Percentiles rank a stretch among this genome's conserved stretches.
Conservation (phyloP, 2,329 filamentous ascomycete species). For the Blastomyces silverae region DNA sequence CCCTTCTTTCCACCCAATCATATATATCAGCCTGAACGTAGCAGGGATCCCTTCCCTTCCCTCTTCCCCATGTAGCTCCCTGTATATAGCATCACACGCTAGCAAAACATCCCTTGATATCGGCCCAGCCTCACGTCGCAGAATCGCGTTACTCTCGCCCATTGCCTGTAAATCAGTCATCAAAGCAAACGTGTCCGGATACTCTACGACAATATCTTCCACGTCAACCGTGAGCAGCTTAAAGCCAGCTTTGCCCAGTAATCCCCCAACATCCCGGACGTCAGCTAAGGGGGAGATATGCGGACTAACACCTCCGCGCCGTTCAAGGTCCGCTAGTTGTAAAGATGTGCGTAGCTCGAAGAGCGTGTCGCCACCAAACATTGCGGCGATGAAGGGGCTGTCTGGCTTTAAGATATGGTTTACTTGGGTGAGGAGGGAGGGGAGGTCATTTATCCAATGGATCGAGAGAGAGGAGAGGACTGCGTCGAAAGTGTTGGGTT, state of each 20-base stretch:
- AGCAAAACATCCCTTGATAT: conserved; percentile 77
- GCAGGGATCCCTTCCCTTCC: conserved; percentile 64
- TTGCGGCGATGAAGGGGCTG: conserved; percentile 84
- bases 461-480: conserved; percentile 82
- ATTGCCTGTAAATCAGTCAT: conserved; percentile 95
- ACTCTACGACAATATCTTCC: conserved; percentile 94
- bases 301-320: conserved; percentile 82
- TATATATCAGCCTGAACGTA: conserved; percentile 91
- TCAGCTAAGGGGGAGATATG: conserved; percentile 89
- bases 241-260: conserved; percentile 82
- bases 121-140: conserved; percentile 72
- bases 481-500: conserved; percentile 72
- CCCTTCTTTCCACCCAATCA: conserved; percentile 97
- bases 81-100: conserved; percentile 83
- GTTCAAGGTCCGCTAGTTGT: conserved; percentile 85
- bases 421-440: conserved; percentile 73
- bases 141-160: conserved; percentile 86
- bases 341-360: conserved; percentile 90
- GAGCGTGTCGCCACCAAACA: conserved; percentile 91
- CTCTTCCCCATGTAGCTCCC: conserved; percentile 74
- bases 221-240: conserved; percentile 95
- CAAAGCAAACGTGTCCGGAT: conserved; percentile 78
- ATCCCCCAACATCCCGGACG: conserved; percentile 79
- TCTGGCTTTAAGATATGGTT: conserved; percentile 86
- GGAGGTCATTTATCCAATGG: conserved; percentile 97